Percentiles rank a stretch among this genome's conserved stretches.
Conservation (phyloP, 2,329 filamentous ascomycete species). For the Aspergillus tanneri region DNA sequence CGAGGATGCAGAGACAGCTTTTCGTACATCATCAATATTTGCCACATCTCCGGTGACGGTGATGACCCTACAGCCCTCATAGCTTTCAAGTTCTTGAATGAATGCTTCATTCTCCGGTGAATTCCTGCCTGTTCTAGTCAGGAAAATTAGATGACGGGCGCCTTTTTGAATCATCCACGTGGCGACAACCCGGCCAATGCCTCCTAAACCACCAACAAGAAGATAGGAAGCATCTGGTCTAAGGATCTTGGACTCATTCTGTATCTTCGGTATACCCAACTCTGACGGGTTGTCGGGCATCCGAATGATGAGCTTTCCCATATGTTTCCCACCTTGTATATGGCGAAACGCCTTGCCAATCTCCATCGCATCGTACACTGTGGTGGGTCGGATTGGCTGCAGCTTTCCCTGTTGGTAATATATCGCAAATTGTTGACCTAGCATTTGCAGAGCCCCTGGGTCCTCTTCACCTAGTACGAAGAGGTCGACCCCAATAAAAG, state of each 20-base stretch:
- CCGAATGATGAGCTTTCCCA: constrained; percentile 3
- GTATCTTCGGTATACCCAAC: neutral
- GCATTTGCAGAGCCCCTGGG: no score
- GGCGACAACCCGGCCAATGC: neutral
- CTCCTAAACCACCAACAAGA: constrained; percentile 14
- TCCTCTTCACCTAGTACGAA: neutral
- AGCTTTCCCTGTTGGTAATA: constrained; percentile 1
- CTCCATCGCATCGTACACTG: neutral
- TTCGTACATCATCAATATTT: no score
- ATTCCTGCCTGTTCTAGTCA: neutral
- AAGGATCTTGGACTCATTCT: no score
- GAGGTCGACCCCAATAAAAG: constrained; percentile 17
- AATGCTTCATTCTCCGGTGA: neutral
- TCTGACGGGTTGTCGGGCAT: constrained; percentile 1
- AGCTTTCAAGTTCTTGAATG: constrained; percentile 22
- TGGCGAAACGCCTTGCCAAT: neutral
- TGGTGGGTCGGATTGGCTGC: neutral
- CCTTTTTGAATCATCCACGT: neutral
- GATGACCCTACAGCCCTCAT: neutral
- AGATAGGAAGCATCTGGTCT: constrained; percentile 23
- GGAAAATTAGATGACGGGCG: neutral
- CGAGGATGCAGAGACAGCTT: no score
- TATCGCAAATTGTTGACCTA: neutral
- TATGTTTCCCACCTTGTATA: constrained; percentile 4
- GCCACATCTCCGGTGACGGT: neutral